A percentile compares a stretch with the other conserved stretches of the same genome.
phyloP scores from a whole-genome alignment of 208 protist genomes.

The Novymonas esmeraldas region DNA sequence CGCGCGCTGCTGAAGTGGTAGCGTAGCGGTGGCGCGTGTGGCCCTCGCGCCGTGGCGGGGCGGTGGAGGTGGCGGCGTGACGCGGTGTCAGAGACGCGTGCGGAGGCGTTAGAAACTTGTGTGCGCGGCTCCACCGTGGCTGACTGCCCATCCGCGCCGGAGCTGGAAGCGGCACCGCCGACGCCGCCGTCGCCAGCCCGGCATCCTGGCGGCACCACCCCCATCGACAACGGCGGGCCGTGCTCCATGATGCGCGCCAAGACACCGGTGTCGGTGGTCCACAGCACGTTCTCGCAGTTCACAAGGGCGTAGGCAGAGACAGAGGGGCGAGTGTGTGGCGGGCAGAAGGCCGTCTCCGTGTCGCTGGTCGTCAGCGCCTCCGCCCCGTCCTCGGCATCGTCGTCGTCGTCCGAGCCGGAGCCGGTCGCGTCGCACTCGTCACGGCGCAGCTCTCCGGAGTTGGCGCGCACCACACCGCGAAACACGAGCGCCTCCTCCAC shows the following conservation, averaged over 20 bases:
- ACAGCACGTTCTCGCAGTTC: conserved; percentile 83
- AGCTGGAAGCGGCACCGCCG: too few species aligned
- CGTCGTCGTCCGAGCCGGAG: conserved; percentile 2
- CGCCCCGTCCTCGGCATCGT: not conserved
- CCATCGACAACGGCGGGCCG: too few species aligned
- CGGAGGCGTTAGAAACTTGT: too few species aligned
- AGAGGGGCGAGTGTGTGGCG: not conserved
- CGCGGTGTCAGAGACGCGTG: too few species aligned
- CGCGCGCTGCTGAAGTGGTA: conserved; percentile 2
- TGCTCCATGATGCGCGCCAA: conserved; percentile 38
- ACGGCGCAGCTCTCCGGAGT: conserved; percentile 41
- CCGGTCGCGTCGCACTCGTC: conserved; percentile 8
- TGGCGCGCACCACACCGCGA: conserved; percentile 72
- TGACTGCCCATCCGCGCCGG: too few species aligned
- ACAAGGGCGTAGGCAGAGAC: conserved; percentile 25
- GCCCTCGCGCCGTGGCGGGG: not conserved
- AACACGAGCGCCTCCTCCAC: conserved; percentile 62
- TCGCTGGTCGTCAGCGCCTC: not conserved
- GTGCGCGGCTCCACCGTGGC: too few species aligned
- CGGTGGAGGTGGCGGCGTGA: too few species aligned
- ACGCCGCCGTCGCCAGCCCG: too few species aligned
- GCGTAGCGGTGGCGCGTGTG: not conserved
- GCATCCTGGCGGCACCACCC: too few species aligned
- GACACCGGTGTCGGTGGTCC: conserved; percentile 47
- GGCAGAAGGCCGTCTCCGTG: not conserved